Evolutionary conservation across 2,329 filamentous ascomycete species (phyloP).

Genomic region (Penicillium sp.): DNA sequence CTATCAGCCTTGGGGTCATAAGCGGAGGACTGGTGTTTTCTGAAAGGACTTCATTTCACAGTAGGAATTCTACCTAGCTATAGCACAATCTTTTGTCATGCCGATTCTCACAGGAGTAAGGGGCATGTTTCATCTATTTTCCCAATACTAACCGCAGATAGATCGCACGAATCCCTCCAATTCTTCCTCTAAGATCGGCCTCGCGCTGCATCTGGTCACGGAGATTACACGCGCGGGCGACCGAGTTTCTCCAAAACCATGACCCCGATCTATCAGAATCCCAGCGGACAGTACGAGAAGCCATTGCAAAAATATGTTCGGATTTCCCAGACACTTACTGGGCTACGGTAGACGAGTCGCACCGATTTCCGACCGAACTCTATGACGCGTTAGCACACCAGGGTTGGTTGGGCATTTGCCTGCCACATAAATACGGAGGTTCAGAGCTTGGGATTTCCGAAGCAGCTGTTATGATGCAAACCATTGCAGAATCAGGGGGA

Average conservation of each 20-base stretch:
- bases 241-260: slow-evolving; percentile 22
- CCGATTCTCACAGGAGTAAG: background rate
- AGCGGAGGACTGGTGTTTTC: too few relatives aligned
- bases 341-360: slow-evolving; percentile 38
- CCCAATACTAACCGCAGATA: background rate
- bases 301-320: slow-evolving; percentile 46
- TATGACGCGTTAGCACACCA: slow-evolving; percentile 41
- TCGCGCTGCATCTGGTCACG: background rate
- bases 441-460: slow-evolving; percentile 45
- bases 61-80: slow-evolving; percentile 16
- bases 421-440: slow-evolving; percentile 45
- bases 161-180: background rate
- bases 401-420: slow-evolving; percentile 49
- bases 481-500: slow-evolving; percentile 47
- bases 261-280: slow-evolving; percentile 21
- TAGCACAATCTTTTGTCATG: background rate
- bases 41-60: too few relatives aligned
- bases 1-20: too few relatives aligned
- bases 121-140: background rate
- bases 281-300: slow-evolving; percentile 40
- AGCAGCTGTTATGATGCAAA: slow-evolving; percentile 51
- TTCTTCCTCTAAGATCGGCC: background rate
- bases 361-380: slow-evolving; percentile 44
- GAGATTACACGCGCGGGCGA: slow-evolving; percentile 21
- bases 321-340: slow-evolving; percentile 47